These are phyloP conservation scores for Corylus americana DNA, from an alignment of 306 rosid species.

Conservation along the genomic window DNA sequence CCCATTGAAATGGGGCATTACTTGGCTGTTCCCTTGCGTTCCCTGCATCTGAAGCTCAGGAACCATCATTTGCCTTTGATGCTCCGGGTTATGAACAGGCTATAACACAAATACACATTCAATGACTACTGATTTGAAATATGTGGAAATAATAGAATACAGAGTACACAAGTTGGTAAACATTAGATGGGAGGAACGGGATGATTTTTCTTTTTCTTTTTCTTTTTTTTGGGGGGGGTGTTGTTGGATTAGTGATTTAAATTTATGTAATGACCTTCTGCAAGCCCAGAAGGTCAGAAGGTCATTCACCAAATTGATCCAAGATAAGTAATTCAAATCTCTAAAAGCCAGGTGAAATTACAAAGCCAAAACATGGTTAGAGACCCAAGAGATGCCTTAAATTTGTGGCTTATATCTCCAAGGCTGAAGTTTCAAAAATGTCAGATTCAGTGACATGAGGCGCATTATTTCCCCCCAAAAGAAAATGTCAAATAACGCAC, in stretches of 20 bases:
- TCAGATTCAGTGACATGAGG: neutral
- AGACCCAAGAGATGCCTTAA: neutral
- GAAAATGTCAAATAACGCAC: neutral
- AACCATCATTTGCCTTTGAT: conserved; percentile 82
- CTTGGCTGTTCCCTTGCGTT: conserved; percentile 73
- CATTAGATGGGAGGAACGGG: too few species aligned
- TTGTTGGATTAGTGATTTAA: too few species aligned
- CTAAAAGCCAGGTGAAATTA: neutral
- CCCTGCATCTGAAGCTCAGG: conserved; percentile 83
- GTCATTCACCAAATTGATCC: neutral
- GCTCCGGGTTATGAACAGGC: conserved; percentile 88
- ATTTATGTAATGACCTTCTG: neutral
- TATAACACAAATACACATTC: conserved; percentile 28
- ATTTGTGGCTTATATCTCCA: neutral
- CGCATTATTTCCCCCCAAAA: too few species aligned
- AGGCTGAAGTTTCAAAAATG: neutral
- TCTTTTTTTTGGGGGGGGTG: too few species aligned
- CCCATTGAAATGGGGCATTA: conserved; percentile 73
- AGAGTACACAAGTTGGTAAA: too few species aligned
- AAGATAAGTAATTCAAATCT: neutral
- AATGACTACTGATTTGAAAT: neutral
- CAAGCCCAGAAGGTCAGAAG: neutral
- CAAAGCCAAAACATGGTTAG: neutral
- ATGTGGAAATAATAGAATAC: neutral
- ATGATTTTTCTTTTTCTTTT: too few species aligned